Conservation (phyloP, 2,329 filamentous ascomycete species). For the Tolypocladium sp. region DNA sequence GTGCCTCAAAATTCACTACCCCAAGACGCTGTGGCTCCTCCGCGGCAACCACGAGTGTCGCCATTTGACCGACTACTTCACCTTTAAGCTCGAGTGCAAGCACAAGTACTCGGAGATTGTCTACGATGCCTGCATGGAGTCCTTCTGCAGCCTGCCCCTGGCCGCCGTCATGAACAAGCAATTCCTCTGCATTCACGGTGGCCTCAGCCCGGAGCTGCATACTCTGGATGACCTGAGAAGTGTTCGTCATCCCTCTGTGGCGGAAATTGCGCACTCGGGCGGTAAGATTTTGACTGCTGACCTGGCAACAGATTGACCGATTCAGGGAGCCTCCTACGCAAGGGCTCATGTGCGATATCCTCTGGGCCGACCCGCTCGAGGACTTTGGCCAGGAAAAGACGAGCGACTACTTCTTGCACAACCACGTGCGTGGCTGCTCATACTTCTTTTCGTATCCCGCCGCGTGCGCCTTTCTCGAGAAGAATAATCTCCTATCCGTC, state of each 20-base stretch:
- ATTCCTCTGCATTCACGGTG: slow-evolving; percentile 96
- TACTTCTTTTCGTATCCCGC: slow-evolving; percentile 99
- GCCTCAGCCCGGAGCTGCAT: slow-evolving; percentile 89
- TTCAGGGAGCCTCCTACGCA: slow-evolving; percentile 97
- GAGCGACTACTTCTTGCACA: slow-evolving; percentile 94
- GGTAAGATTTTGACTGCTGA: neutral
- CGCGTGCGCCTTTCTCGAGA: slow-evolving; percentile 93
- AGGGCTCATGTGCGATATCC: slow-evolving; percentile 97
- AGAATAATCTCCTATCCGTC: slow-evolving; percentile 95
- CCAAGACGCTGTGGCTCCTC: slow-evolving; percentile 91
- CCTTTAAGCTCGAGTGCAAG: slow-evolving; percentile 99
- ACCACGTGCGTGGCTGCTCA: slow-evolving; percentile 95
- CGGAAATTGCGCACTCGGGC: neutral
- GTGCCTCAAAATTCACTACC: slow-evolving; percentile 98
- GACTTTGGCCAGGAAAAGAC: slow-evolving; percentile 99
- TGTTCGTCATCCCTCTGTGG: slow-evolving; percentile 30
- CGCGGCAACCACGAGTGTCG: slow-evolving; percentile 98
- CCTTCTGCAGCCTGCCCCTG: slow-evolving; percentile 87
- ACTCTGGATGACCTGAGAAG: slow-evolving; percentile 89
- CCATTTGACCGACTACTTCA: slow-evolving; percentile 99
- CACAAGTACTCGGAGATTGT: slow-evolving; percentile 97
- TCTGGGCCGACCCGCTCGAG: slow-evolving; percentile 96
- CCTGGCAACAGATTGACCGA: slow-evolving; percentile 68
- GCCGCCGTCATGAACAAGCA: slow-evolving; percentile 99
- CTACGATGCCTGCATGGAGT: slow-evolving; percentile 97